phyloP scores from a whole-genome alignment of 2,329 filamentous ascomycete species.

The Diaporthe eres region DNA sequence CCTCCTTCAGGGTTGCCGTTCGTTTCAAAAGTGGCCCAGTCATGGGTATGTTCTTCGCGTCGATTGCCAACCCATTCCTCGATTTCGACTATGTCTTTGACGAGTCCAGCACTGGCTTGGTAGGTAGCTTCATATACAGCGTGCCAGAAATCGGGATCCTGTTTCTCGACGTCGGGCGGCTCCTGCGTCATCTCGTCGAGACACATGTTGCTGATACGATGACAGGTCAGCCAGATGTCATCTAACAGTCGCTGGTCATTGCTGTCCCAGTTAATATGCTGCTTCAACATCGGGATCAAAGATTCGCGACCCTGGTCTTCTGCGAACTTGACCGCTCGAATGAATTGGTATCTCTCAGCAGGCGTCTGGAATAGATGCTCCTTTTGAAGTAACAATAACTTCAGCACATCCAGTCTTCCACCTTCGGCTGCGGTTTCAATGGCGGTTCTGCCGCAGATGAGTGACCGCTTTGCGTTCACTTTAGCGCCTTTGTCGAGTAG shows the following conservation, averaged over 20 bases:
- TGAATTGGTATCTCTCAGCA: constrained; percentile 8
- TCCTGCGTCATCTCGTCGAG: constrained; percentile 15
- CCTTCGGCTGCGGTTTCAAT: not conserved
- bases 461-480: not conserved
- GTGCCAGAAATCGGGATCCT: rapidly evolving
- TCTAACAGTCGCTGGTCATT: not conserved
- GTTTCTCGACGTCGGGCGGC: not conserved
- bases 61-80: not conserved
- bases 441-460: not conserved
- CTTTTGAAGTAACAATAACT: not conserved
- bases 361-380: not conserved
- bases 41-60: not conserved
- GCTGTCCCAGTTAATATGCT: constrained; percentile 9
- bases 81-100: not conserved
- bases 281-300: not conserved
- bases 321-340: not conserved
- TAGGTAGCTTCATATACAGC: too few relatives aligned
- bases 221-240: too few relatives aligned
- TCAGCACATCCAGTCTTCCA: not conserved
- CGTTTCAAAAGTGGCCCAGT: not conserved
- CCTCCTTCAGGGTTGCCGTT: not conserved
- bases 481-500: not conserved
- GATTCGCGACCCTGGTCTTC: rapidly evolving
- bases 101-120: too few relatives aligned
- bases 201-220: too few relatives aligned